Evolutionary conservation across 2,329 filamentous ascomycete genomes (phyloP).

Genomic region (Colletotrichum lindemuthianum): DNA sequence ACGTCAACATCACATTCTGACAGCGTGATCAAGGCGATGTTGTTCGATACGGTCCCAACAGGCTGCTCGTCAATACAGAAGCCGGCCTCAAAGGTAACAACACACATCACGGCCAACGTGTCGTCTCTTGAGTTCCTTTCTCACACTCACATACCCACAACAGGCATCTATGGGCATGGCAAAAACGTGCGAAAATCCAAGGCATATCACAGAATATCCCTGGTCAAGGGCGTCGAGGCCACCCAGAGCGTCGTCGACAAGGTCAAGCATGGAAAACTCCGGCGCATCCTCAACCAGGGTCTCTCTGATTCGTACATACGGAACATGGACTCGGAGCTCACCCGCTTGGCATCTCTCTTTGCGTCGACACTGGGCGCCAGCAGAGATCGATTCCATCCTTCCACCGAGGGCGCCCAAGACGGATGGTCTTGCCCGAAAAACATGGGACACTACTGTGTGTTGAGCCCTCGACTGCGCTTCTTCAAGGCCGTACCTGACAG

Average conservation of each 20-base stretch:
- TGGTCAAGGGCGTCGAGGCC: conserved; percentile 20
- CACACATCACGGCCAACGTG: no score
- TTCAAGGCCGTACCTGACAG: neutral
- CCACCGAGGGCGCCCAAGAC: neutral
- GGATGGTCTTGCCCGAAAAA: conserved; percentile 21
- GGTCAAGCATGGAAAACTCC: conserved; percentile 17
- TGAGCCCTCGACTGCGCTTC: neutral
- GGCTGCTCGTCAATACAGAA: conserved; percentile 13
- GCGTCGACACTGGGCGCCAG: conserved; percentile 7
- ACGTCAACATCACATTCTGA: neutral
- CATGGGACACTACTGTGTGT: conserved; percentile 24
- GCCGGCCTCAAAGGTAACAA: conserved; percentile 15
- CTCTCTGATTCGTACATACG: conserved; percentile 24
- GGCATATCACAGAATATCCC: conserved; percentile 18
- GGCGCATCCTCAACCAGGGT: conserved; percentile 21
- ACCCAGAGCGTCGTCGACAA: conserved; percentile 26
- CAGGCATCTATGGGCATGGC: conserved; percentile 21
- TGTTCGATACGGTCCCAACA: conserved; percentile 23
- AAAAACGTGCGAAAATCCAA: conserved; percentile 20
- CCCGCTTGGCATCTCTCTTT: neutral
- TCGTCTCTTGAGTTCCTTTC: no score
- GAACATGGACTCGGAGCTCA: conserved; percentile 11
- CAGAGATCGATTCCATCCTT: conserved; percentile 12
- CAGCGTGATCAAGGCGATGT: conserved; percentile 6
- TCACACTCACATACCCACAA: neutral